These are phyloP conservation scores for Talaromyces sp. DNA, from an alignment of 2,329 filamentous ascomycete species.

Conservation along the genomic window DNA sequence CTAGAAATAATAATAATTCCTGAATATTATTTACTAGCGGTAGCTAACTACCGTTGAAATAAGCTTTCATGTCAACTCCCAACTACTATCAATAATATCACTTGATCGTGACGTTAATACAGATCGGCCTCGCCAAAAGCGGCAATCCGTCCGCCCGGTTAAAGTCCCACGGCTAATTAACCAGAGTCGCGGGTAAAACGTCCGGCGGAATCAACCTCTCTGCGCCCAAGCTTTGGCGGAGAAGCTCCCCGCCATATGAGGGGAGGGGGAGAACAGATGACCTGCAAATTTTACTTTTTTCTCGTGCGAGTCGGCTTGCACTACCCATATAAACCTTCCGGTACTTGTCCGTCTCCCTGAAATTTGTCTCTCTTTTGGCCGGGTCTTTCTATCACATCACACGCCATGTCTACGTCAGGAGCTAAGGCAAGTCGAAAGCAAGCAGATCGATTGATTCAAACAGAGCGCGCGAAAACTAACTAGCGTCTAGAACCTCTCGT, in stretches of 20 bases:
- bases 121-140: not conserved
- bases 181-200: not conserved
- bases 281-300: not conserved
- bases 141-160: not conserved
- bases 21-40: not conserved
- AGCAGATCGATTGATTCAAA: not conserved
- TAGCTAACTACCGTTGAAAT: not conserved
- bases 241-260: not conserved
- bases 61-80: too few species aligned
- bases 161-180: not conserved
- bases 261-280: not conserved
- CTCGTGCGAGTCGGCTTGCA: not conserved
- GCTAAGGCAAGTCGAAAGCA: not conserved
- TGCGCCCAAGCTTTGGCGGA: not conserved
- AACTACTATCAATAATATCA: too few species aligned
- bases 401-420: not conserved
- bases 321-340: not conserved
- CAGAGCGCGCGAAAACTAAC: not conserved
- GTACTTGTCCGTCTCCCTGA: not conserved
- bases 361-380: not conserved
- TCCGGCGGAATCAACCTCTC: not conserved
- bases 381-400: not conserved
- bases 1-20: not conserved
- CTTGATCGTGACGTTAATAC: too few species aligned
- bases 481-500: slow-evolving; percentile 66